Base-by-base conservation (phyloP, 352 stramenopile species). In the Phytophthora rubi region DNA sequence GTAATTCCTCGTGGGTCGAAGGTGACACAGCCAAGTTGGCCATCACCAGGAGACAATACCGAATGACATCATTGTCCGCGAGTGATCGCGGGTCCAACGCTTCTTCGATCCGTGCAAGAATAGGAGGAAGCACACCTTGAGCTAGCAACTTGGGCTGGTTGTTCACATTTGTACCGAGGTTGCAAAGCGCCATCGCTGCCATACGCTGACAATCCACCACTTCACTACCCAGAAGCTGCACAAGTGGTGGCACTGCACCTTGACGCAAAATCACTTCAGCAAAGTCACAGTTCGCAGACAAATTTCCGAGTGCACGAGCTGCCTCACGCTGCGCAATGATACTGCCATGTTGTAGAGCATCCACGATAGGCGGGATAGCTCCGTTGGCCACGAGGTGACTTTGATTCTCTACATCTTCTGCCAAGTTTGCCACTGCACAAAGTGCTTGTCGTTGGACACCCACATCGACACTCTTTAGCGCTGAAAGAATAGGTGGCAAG, bases 281-380 rank as follows among this genome's bases (percentile, higher is more conserved):
- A 56, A 98, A 98, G 59, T 99, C 95, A 62, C 96, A 97, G 69
- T 99, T 99, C 3, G 94, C 92, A 7, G 95, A 94, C 30, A 99
- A 71, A 70, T 99, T 99, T 12, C 97, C 97, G 12, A 99, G 64
- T 23, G 89, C 93, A 21, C 97, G 89, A 2, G 94, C 94, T 7
- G 95, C 92, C 69, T 99, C 97, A 18, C 97, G 82, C 74, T 98
- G 94, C 7, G 98, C 91, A 49, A 93, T 71, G 33, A 96, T 73
- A 15, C 80, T 82, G 32, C 84, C 86, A 15, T 84, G 85, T 16
- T 89, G 74, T 13, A 99, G 76, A 12, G 90, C 86, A 21, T 93
- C 75, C 18, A 98, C 87, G 21, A 98, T 81, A 13, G 86, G 78
- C 6, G 91, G 88, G 33, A 99, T 93, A 21, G 87, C 92, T 5